Base-by-base conservation (phyloP, 2,329 filamentous ascomycete species). In the Xylaria sp. region DNA sequence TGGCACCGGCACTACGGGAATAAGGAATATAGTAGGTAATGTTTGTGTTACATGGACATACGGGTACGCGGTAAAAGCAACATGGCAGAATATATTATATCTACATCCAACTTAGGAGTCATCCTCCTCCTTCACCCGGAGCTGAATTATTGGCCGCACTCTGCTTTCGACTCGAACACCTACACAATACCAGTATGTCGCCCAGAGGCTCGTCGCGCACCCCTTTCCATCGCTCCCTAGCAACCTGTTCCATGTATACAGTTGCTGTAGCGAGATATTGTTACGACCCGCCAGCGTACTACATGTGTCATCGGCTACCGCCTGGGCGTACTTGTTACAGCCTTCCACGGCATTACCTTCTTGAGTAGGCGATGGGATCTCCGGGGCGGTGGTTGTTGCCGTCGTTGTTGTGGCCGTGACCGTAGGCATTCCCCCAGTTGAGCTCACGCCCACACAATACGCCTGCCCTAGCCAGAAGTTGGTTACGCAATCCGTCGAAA, bases 181-280 rank as follows among this genome's bases (percentile, higher is more conserved):
- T 15, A 59, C 40, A 19, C 47, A 53, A 33, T 53, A 59, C 35
- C 48, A 59, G 29, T 59, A 59, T 3, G 25, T 47, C 1, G 35
- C 17, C 56, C 56, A 59, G 19, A 59, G 15, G 33, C n/a, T 41
- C 8, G 23, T 53, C 2, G 11, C 56, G 38, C 56, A 59, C 8
- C n/a, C 31, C 29, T 44, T 17, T 17, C 56, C 56, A 21, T 25
- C 21, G 1, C 3, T 5, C 5, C 47, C 56, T 5, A 59, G 47
- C 25, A 53, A 37, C 15, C 23, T 46, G 21, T 59, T 59, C 56
- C 56, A 59, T 13, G 46, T 38, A 37, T 44, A 59, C 27, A 59
- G 23, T 7, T 54, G n/a, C 3, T 23, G 25, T 4, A 21, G 23
- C 13, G 8, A 7, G 17, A 59, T 31, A 10, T 25, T 38, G 31